Percentiles rank a stretch among this genome's conserved stretches.
phyloP scores from a whole-genome alignment of 1,139 yeast species.

The Blastobotrys petasosporus region DNA sequence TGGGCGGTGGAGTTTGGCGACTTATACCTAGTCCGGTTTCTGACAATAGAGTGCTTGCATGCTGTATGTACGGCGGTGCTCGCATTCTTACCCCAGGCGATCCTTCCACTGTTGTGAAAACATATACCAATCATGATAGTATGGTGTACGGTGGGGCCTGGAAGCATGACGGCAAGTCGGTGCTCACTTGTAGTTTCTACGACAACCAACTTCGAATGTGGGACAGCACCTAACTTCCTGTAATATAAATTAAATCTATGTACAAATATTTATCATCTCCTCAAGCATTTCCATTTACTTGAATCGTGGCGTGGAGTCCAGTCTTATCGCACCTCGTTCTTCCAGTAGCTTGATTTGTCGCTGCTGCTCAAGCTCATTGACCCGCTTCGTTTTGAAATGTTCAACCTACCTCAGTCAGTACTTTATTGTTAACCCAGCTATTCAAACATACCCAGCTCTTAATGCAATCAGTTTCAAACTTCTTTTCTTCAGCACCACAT shows the following conservation, averaged over 20 bases:
- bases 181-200: constrained; percentile 85
- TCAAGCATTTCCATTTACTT: constrained; percentile 12
- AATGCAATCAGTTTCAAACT: constrained; percentile 52
- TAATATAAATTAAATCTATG: background rate
- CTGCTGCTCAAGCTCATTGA: constrained; percentile 50
- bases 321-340: constrained; percentile 41
- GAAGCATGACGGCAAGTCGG: constrained; percentile 43
- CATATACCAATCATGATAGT: constrained; percentile 73
- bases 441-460: constrained; percentile 54
- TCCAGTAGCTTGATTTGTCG: constrained; percentile 49
- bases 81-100: constrained; percentile 44
- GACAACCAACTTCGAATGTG: constrained; percentile 76
- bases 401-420: constrained; percentile 29
- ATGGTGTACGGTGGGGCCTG: constrained; percentile 97
- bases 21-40: constrained; percentile 55
- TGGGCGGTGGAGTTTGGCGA: constrained; percentile 97
- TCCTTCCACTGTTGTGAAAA: constrained; percentile 44
- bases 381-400: constrained; percentile 63
- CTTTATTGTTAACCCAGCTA: background rate
- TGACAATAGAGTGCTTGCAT: constrained; percentile 48
- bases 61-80: constrained; percentile 97
- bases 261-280: background rate
- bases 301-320: constrained; percentile 21
- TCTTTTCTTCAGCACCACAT: constrained; percentile 43
- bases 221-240: constrained; percentile 28